These are phyloP conservation scores for Sphaerostilbella broomeana DNA, from an alignment of 2,329 filamentous ascomycete genomes.

Conservation along the genomic window DNA sequence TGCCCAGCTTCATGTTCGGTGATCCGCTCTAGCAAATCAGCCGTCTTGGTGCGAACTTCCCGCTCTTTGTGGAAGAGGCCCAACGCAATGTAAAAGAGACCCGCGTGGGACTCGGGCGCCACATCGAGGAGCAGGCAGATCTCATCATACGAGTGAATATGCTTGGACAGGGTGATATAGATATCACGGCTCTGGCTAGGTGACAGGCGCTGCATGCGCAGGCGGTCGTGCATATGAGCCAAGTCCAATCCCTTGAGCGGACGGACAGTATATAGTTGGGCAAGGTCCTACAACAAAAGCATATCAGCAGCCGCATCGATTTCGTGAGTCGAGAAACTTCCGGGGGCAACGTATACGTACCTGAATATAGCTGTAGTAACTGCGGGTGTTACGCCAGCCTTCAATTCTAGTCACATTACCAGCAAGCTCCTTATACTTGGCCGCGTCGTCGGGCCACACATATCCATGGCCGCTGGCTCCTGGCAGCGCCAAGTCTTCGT, in stretches of 20 bases:
- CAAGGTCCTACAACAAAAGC: slow-evolving; percentile 55
- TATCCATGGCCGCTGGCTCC: slow-evolving; percentile 79
- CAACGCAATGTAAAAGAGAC: slow-evolving; percentile 83
- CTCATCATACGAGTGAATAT: slow-evolving; percentile 74
- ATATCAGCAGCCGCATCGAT: not conserved
- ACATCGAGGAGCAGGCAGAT: slow-evolving; percentile 78
- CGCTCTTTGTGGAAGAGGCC: slow-evolving; percentile 85
- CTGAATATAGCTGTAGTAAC: slow-evolving; percentile 93
- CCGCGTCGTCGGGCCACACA: slow-evolving; percentile 81
- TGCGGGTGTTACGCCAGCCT: slow-evolving; percentile 91
- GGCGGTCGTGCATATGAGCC: slow-evolving; percentile 84
- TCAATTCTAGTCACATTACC: slow-evolving; percentile 91
- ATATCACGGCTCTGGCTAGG: slow-evolving; percentile 73
- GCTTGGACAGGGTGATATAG: slow-evolving; percentile 71
- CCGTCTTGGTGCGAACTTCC: slow-evolving; percentile 70
- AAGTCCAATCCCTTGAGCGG: slow-evolving; percentile 79
- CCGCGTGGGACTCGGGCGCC: slow-evolving; percentile 77
- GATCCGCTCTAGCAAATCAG: slow-evolving; percentile 75
- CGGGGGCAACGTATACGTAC: slow-evolving; percentile 33
- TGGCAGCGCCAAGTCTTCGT: slow-evolving; percentile 52
- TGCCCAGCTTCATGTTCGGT: slow-evolving; percentile 82
- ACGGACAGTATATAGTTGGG: slow-evolving; percentile 55
- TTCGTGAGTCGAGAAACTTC: not conserved
- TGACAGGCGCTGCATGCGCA: slow-evolving; percentile 73
- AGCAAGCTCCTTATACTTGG: slow-evolving; percentile 77